Conservation (phyloP, 768 basidiomycete genomes). For the Amanita polypyramis region DNA sequence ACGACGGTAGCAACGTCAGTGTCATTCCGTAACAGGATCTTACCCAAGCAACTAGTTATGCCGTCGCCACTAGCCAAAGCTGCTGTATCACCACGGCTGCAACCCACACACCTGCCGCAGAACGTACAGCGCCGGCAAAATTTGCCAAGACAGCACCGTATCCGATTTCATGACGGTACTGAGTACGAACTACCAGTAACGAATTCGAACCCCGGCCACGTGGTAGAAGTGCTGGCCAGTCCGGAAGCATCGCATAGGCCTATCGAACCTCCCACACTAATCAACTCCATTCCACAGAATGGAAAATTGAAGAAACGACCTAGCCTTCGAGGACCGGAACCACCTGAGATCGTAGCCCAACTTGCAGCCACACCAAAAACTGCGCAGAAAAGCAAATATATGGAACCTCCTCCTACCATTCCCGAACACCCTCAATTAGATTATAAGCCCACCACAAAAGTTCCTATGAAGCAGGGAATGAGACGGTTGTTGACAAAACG, state of each 20-base stretch:
- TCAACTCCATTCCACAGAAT: background rate
- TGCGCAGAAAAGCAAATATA: constrained; percentile 2
- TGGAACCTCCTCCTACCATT: constrained; percentile 7
- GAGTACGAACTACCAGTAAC: constrained; percentile 5
- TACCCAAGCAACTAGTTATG: constrained; percentile 67
- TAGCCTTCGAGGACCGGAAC: constrained; percentile 5
- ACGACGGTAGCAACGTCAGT: background rate
- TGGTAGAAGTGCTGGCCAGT: no score
- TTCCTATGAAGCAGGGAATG: constrained; percentile 1
- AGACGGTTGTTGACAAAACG: constrained; percentile 9
- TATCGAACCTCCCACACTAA: background rate
- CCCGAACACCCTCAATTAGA: constrained; percentile 2
- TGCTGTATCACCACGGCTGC: constrained; percentile 1
- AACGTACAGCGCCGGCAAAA: background rate
- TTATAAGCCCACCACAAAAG: background rate
- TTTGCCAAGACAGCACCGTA: background rate
- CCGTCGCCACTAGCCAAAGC: constrained; percentile 46
- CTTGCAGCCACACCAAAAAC: background rate
- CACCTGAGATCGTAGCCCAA: constrained; percentile 5
- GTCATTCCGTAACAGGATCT: constrained; percentile 22
- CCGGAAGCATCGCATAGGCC: background rate
- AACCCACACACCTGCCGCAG: background rate
- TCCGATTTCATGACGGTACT: constrained; percentile 5
- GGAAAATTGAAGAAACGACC: constrained; percentile 4
- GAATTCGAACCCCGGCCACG: background rate